Evolutionary conservation across 2,329 filamentous ascomycete species (phyloP), one percentile per base, ranked within the genome.

Genomic region (Truncatella angustata): DNA sequence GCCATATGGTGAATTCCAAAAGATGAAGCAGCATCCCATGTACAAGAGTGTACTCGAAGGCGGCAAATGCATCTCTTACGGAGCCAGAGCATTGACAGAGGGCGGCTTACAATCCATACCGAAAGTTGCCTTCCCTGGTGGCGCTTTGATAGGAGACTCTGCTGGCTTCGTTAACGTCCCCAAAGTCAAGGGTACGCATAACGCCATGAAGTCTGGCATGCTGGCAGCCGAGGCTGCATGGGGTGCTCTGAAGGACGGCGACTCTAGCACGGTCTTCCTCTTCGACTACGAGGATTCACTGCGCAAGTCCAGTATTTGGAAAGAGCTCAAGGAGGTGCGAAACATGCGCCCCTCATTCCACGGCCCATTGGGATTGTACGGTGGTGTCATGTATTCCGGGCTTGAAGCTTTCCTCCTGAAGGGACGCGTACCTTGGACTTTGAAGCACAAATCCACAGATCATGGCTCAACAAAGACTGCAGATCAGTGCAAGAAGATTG

Each of bases 311-410:
- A 82, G 78, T 56, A 95, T 99, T 70, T 97, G 93, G 92, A 89
- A 88, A 66, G 94, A 99, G 70, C 80, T 99, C 53, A 90, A 90
- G 67, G 87, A 94, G 70, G 94, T 99, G 56, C 91, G 94, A 66
- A 99, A 99, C 74, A 96, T 99, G 85, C 87, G 94, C 3, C 94
- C 94, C 0, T 93, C 91, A 0, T 99, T 99, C 82, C 89, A 96
- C 73, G 86, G 76, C 3, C 87, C 91, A 2, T 80, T 99, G 0
- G 93, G 93, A 44, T 74, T 97, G 45, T 94, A 91, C 66, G 94
- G 94, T 58, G 93, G 94, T 49, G 80, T 99, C 57, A 66, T 92
- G 63, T 99, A 97, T 75, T 97, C 93, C 1, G 94, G 92, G 1
- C 78, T 99, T 24, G 93, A 97, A 71, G 90, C 93, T 16, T 97